phyloP scores from a whole-genome alignment of 2,329 filamentous ascomycete species.

The Blastomyces percursus region DNA sequence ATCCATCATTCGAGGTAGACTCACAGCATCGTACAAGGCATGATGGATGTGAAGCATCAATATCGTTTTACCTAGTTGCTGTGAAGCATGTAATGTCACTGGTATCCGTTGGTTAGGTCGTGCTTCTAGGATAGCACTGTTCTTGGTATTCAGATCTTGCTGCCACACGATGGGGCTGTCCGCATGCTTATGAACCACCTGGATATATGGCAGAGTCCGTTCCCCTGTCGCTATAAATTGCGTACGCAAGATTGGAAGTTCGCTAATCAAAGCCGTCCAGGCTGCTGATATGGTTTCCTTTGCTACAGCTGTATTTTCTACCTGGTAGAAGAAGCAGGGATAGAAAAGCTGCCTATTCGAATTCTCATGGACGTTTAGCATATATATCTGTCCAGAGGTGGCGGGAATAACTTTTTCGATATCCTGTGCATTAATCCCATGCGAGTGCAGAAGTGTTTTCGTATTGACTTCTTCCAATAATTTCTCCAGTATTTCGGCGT shows the following conservation, averaged over 20 bases:
- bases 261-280: conserved; percentile 49
- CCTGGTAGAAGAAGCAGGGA: conserved; percentile 55
- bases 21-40: conserved; percentile 77
- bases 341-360: conserved; percentile 59
- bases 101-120: conserved; percentile 15
- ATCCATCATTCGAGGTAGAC: conserved; percentile 53
- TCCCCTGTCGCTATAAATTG: conserved; percentile 46
- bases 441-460: conserved; percentile 27
- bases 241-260: conserved; percentile 58
- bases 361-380: conserved; percentile 66
- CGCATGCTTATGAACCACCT: conserved; percentile 45
- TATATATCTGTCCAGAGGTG: conserved; percentile 67
- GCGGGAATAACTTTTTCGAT: conserved; percentile 55
- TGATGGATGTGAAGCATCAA: conserved; percentile 61
- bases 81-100: conserved; percentile 28
- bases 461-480: conserved; percentile 33
- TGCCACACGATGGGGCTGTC: conserved; percentile 25
- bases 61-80: conserved; percentile 23
- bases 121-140: conserved; percentile 12
- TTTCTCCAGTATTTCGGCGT: conserved; percentile 17
- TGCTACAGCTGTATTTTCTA: conserved; percentile 33
- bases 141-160: conserved; percentile 13
- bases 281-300: conserved; percentile 40
- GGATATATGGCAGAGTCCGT: conserved; percentile 46
- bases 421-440: conserved; percentile 34